Evolutionary conservation across 2,329 filamentous ascomycete species (phyloP).

Genomic region (Arthroderma sp.): DNA sequence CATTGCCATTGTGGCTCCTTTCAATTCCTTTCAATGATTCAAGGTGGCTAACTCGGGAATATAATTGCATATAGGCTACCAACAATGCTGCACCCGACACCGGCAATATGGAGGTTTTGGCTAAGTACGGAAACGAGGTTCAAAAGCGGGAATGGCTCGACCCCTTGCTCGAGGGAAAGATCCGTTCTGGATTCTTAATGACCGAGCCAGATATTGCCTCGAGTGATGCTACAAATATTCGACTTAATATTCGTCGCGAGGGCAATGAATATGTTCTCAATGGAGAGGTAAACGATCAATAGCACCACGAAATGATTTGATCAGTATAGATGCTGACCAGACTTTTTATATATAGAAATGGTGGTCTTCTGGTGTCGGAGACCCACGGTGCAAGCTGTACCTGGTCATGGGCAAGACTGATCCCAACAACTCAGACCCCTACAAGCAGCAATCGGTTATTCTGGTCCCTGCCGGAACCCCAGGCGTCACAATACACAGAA

Average conservation of each 20-base stretch:
- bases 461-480: slow-evolving; percentile 69
- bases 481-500: slow-evolving; percentile 84
- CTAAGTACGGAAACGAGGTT: slow-evolving; percentile 74
- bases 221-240: slow-evolving; percentile 85
- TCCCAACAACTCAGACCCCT: slow-evolving; percentile 59
- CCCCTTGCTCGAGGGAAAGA: slow-evolving; percentile 71
- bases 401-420: slow-evolving; percentile 95
- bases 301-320: slow-evolving; percentile 12
- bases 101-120: slow-evolving; percentile 89
- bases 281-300: slow-evolving; percentile 49
- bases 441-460: slow-evolving; percentile 87
- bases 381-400: slow-evolving; percentile 84
- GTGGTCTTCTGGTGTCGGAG: slow-evolving; percentile 95
- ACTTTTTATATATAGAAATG: slow-evolving; percentile 58
- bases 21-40: neutral
- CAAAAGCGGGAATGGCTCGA: slow-evolving; percentile 77
- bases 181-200: slow-evolving; percentile 85
- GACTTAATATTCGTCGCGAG: slow-evolving; percentile 68
- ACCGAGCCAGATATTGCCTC: slow-evolving; percentile 82
- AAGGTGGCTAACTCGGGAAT: neutral
- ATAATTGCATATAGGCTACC: slow-evolving; percentile 45
- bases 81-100: slow-evolving; percentile 89
- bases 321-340: neutral
- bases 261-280: slow-evolving; percentile 86
- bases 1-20: slow-evolving; percentile 17